These are phyloP conservation scores for Penicillium macrosclerotiorum DNA, from an alignment of 495 filamentous ascomycete genomes.

Conservation along the genomic window DNA sequence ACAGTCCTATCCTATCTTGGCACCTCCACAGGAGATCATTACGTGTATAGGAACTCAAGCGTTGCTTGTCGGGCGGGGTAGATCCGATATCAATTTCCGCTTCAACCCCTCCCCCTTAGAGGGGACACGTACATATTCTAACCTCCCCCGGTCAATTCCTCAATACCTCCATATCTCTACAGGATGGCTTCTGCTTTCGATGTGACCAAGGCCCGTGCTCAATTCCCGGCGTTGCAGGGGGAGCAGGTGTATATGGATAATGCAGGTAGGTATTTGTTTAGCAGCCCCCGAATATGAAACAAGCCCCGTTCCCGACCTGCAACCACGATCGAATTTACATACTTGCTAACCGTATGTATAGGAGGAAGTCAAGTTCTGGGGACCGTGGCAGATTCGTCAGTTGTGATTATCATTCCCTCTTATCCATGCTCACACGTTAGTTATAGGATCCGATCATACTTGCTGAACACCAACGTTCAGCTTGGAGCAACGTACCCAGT, in stretches of 20 bases:
- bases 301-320: no score
- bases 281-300: background rate
- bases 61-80: no score
- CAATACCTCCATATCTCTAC: background rate
- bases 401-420: no score
- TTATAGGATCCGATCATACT: slow-evolving; percentile 61
- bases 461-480: slow-evolving; percentile 68
- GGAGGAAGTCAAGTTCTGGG: slow-evolving; percentile 69
- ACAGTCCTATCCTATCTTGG: no score
- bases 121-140: background rate
- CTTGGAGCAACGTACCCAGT: slow-evolving; percentile 64
- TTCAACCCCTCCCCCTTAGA: slow-evolving; percentile 3
- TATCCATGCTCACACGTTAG: no score
- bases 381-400: slow-evolving; percentile 62
- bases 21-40: no score
- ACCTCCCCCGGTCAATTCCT: no score
- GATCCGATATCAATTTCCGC: no score
- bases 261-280: slow-evolving; percentile 35
- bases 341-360: no score
- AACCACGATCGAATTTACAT: no score
- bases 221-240: slow-evolving; percentile 64
- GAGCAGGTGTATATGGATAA: slow-evolving; percentile 73
- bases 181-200: slow-evolving; percentile 39
- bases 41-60: no score
- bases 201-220: slow-evolving; percentile 50